A percentile compares a stretch with the other conserved stretches of the same genome.
phyloP scores from a whole-genome alignment of 768 basidiomycete species.

The Cystofilobasidium macerans region DNA sequence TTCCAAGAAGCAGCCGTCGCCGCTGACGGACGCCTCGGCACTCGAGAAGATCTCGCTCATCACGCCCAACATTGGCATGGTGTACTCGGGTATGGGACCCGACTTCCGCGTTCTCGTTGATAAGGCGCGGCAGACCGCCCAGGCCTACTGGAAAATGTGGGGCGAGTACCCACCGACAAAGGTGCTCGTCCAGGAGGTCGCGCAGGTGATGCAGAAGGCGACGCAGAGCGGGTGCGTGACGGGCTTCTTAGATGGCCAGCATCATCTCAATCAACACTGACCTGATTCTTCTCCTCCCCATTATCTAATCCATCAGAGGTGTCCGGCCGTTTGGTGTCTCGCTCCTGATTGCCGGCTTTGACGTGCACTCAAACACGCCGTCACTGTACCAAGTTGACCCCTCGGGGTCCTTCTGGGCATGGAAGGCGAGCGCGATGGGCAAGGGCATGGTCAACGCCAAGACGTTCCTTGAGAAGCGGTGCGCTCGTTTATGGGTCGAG shows the following conservation, averaged over 20 bases:
- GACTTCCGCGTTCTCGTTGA: constrained; percentile 91
- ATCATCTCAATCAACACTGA: background rate
- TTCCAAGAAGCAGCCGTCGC: constrained; percentile 97
- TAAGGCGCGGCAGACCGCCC: constrained; percentile 92
- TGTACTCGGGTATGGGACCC: constrained; percentile 99
- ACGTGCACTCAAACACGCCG: constrained; percentile 72
- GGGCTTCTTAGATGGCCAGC: background rate
- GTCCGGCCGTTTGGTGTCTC: constrained; percentile 99
- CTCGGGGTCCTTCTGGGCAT: constrained; percentile 98
- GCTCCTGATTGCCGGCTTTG: constrained; percentile 92
- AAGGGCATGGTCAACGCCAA: constrained; percentile 99
- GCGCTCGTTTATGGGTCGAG: too few species aligned
- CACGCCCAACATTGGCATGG: constrained; percentile 97
- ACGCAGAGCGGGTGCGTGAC: constrained; percentile 85
- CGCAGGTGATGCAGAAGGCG: constrained; percentile 96
- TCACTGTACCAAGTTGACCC: constrained; percentile 99
- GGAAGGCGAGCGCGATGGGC: constrained; percentile 99
- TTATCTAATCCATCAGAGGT: too few species aligned
- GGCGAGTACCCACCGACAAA: constrained; percentile 96
- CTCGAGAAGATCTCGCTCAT: constrained; percentile 94
- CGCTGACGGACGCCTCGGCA: constrained; percentile 94
- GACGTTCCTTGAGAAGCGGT: constrained; percentile 98
- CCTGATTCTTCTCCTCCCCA: too few species aligned
- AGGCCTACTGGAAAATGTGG: constrained; percentile 98
- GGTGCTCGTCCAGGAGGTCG: constrained; percentile 92